phyloP scores from a whole-genome alignment of 2,329 filamentous ascomycete genomes.

The Ploettnerulaceae sp. region DNA sequence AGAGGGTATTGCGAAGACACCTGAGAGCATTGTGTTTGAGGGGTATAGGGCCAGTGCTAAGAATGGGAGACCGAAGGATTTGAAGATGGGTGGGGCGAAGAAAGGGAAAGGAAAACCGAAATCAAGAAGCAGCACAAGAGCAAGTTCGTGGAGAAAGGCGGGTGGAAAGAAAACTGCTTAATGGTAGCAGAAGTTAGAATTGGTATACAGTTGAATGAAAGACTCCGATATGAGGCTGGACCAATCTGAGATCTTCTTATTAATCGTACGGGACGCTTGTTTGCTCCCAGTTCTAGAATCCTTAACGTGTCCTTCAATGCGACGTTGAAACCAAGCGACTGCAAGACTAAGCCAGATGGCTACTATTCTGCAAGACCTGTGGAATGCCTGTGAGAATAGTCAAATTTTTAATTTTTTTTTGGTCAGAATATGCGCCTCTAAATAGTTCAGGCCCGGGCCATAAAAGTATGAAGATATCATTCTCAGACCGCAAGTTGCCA shows the following conservation, averaged over 20 bases:
- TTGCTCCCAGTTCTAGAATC: no score
- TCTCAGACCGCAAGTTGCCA: no score
- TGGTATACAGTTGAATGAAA: not conserved
- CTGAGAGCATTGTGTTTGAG: slow-evolving; percentile 74
- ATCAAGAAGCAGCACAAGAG: slow-evolving; percentile 34
- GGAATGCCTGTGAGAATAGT: no score
- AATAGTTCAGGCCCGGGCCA: no score
- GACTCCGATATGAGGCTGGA: not conserved
- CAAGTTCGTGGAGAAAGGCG: slow-evolving; percentile 36
- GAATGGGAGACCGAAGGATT: slow-evolving; percentile 58
- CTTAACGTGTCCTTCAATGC: no score
- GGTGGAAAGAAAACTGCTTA: slow-evolving; percentile 35
- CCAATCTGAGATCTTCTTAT: not conserved
- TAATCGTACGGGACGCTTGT: no score
- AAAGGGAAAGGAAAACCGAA: slow-evolving; percentile 43
- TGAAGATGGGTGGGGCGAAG: slow-evolving; percentile 54
- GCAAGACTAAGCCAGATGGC: no score
- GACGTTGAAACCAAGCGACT: no score
- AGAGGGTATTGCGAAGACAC: slow-evolving; percentile 45
- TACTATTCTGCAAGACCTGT: no score
- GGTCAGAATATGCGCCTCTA: no score
- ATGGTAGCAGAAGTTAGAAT: not conserved
- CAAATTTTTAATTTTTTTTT: no score
- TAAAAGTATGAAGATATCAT: no score
- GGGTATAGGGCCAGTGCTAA: slow-evolving; percentile 67